Evolutionary conservation across 2,329 filamentous ascomycete species (phyloP).

Genomic region (Microsporum ferrugineum): DNA sequence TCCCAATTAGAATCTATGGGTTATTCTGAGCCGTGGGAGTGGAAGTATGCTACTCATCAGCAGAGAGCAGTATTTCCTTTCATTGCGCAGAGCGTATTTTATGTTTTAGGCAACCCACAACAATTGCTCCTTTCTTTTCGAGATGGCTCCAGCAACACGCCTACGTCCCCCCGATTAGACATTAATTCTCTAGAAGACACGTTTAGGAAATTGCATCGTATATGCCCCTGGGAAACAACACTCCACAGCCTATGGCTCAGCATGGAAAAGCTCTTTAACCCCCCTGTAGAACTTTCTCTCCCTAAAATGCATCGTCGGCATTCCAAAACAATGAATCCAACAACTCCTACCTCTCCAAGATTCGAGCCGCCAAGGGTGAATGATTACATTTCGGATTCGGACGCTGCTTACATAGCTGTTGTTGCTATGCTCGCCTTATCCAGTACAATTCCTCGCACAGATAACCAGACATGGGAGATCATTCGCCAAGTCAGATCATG

Average conservation of each 20-base stretch:
- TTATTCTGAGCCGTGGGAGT: constrained; percentile 28
- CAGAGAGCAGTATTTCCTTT: constrained; percentile 32
- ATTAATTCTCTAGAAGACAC: constrained; percentile 24
- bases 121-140: constrained; percentile 34
- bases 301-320: constrained; percentile 10
- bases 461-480: constrained; percentile 27
- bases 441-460: constrained; percentile 28
- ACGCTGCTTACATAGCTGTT: constrained; percentile 31
- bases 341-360: constrained; percentile 1
- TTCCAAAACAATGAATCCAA: constrained; percentile 17
- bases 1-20: constrained; percentile 27
- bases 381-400: constrained; percentile 27
- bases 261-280: constrained; percentile 30
- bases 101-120: constrained; percentile 30
- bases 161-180: constrained; percentile 15
- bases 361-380: constrained; percentile 11
- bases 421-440: constrained; percentile 30
- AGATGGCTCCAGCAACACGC: constrained; percentile 11
- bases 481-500: constrained; percentile 34
- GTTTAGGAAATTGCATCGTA: constrained; percentile 25
- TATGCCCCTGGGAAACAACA: constrained; percentile 32
- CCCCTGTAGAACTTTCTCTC: constrained; percentile 26
- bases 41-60: constrained; percentile 27
- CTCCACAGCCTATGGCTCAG: constrained; percentile 34
- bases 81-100: constrained; percentile 36